phyloP scores from a whole-genome alignment of 73 alveolate genomes.

The Stentor roeselii region DNA sequence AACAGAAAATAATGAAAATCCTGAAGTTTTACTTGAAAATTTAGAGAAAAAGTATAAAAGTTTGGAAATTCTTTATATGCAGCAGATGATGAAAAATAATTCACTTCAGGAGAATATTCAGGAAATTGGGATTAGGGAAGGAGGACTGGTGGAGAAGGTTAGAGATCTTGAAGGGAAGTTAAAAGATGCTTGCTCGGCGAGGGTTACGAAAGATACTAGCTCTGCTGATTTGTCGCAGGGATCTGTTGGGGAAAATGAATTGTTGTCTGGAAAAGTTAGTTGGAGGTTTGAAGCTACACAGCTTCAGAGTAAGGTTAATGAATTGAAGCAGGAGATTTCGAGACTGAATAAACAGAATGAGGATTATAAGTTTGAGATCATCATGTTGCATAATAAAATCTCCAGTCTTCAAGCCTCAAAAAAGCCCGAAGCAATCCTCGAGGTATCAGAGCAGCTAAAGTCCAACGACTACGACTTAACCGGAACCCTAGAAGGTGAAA shows the following conservation, averaged over 20 bases:
- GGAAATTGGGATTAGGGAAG: not conserved
- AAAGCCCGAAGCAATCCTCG: not conserved
- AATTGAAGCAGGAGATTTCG: not conserved
- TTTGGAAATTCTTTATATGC: not conserved
- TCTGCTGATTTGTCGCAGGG: not conserved
- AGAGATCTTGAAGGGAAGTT: not conserved
- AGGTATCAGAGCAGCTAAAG: not conserved
- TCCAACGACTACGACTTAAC: not conserved
- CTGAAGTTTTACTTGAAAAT: not conserved
- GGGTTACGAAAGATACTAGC: not conserved
- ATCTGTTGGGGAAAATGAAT: not conserved
- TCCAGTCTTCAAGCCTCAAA: not conserved
- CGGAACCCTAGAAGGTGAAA: not conserved
- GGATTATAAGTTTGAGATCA: not conserved
- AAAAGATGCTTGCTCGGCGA: not conserved
- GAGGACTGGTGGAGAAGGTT: not conserved
- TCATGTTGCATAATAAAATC: not conserved
- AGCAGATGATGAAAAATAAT: not conserved
- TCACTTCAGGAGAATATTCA: not conserved
- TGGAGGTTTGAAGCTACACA: not conserved
- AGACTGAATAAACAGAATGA: too few species aligned
- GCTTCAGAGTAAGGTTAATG: not conserved
- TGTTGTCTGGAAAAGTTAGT: too few species aligned
- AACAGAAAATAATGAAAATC: not conserved
- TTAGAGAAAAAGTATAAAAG: not conserved